Base-by-base conservation (phyloP, 2,329 filamentous ascomycete genomes). In the Arachnopeziza araneosa region DNA sequence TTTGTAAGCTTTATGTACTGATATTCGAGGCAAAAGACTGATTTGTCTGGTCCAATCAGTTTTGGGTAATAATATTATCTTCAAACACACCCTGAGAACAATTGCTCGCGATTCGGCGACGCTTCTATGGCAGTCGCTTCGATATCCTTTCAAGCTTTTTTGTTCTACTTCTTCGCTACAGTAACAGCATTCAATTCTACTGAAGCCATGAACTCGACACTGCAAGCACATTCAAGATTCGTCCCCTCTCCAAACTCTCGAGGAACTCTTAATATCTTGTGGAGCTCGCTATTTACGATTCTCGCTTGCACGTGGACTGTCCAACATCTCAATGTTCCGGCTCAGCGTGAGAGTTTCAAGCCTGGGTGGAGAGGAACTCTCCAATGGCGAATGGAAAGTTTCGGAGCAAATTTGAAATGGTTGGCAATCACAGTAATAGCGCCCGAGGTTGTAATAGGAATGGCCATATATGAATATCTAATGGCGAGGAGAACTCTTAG, bases 371-470 rank as follows among this genome's bases (percentile, higher is more conserved):
- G 50, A n/a, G 24, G 50, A 17, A 30, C 14, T 60, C 36, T 14
- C 22, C 4, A 52, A 12, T 52, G 21, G 21, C 2, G 4, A 2
- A 3, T 52, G 3, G 10, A 22, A 22, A 12, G 7, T 5, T 22
- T 52, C 21, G 55, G 55, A 50, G 51, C 17, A 24, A 54, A 24
- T 24, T 17, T 48, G 21, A 59, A 58, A 30, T 62, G 57, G 60
- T 55, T 62, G 52, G 2, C 60, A 0, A 21, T 22, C 2, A 60
- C 54, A 6, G 22, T 55, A 24, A 51, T 62, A 4, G 60, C 58
- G 7, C 60, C 62, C 10, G 62, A 62, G n/a, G 22, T 55, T 4
- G 22, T 58, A 22, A 17, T 62, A 6, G 50, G 12, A 14, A 57
- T 56, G 9, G 22, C 17, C 17, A 21, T 24, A 23, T 51, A 12